Percentiles rank a stretch among this genome's conserved stretches.
Conservation (phyloP, 164 flowering plant species). For the Amborella trichopoda region DNA sequence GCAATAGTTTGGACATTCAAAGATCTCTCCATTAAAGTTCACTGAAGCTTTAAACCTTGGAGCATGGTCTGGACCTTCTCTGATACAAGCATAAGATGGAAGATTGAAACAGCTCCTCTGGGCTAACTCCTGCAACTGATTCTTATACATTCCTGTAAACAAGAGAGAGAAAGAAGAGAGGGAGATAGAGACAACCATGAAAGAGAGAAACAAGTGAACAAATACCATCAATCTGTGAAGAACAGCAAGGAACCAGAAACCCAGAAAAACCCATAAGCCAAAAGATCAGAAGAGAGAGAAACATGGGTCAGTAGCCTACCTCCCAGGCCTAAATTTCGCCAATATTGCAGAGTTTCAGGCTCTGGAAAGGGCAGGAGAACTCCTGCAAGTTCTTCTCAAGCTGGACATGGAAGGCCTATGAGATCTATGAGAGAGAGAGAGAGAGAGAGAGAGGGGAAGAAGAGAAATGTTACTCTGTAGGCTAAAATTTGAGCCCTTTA, state of each 20-base stretch:
- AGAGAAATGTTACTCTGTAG: background rate
- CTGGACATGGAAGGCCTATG: background rate
- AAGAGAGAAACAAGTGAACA: background rate
- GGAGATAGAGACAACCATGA: background rate
- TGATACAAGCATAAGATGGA: conserved; percentile 54
- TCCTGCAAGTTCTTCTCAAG: background rate
- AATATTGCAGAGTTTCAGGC: background rate
- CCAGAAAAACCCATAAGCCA: no score
- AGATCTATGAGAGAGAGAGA: conserved; percentile 1
- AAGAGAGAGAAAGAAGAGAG: background rate
- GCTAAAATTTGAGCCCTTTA: background rate
- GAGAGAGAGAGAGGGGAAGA: background rate
- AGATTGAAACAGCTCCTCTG: conserved; percentile 85
- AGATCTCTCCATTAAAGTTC: conserved; percentile 78
- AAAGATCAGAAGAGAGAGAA: no score
- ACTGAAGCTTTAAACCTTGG: conserved; percentile 76
- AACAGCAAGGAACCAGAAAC: no score
- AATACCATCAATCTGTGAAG: no score
- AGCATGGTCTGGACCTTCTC: conserved; percentile 92
- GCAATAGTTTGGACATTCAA: conserved; percentile 58
- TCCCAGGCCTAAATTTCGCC: background rate
- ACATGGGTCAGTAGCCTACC: no score
- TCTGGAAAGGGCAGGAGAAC: background rate
- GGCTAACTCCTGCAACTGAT: conserved; percentile 85
- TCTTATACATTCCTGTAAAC: conserved; percentile 56